Evolutionary conservation across 2,329 filamentous ascomycete species (phyloP).

Genomic region (Aphanocladium album): DNA sequence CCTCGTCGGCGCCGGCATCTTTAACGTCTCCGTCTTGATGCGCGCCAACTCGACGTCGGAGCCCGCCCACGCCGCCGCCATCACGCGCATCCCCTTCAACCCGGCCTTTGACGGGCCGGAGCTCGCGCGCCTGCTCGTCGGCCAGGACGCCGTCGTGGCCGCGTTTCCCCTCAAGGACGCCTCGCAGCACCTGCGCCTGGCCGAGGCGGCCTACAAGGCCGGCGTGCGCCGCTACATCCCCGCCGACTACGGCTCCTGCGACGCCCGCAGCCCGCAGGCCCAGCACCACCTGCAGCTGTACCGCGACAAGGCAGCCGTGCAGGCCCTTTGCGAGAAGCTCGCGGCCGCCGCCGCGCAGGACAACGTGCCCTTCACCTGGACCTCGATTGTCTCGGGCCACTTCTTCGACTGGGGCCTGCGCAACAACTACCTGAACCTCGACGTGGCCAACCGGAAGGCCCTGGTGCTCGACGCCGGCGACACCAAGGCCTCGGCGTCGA

Average conservation of each 20-base stretch:
- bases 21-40: conserved; percentile 52
- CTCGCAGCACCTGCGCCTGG: conserved; percentile 39
- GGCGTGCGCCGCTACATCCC: conserved; percentile 59
- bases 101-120: conserved; percentile 26
- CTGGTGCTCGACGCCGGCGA: conserved; percentile 50
- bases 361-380: conserved; percentile 46
- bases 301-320: conserved; percentile 29
- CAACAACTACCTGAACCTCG: conserved; percentile 35
- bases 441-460: conserved; percentile 37
- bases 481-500: conserved; percentile 42
- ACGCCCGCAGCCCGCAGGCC: conserved; percentile 31
- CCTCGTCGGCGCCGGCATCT: conserved; percentile 30
- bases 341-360: conserved; percentile 20
- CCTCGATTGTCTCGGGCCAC: conserved; percentile 37
- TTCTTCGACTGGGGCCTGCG: conserved; percentile 47
- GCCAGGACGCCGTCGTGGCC: conserved; percentile 52
- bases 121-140: conserved; percentile 44
- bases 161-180: conserved; percentile 38
- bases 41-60: conserved; percentile 32
- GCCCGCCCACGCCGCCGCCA: conserved; percentile 21
- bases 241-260: conserved; percentile 48
- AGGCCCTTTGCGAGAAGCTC: conserved; percentile 26
- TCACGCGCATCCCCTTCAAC: conserved; percentile 23
- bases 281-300: conserved; percentile 29
- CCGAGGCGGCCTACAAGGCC: conserved; percentile 53